Evolutionary conservation across 352 stramenopile genomes (phyloP), one percentile per base, ranked within the genome.

Genomic region (Thalassiosira hispida): DNA sequence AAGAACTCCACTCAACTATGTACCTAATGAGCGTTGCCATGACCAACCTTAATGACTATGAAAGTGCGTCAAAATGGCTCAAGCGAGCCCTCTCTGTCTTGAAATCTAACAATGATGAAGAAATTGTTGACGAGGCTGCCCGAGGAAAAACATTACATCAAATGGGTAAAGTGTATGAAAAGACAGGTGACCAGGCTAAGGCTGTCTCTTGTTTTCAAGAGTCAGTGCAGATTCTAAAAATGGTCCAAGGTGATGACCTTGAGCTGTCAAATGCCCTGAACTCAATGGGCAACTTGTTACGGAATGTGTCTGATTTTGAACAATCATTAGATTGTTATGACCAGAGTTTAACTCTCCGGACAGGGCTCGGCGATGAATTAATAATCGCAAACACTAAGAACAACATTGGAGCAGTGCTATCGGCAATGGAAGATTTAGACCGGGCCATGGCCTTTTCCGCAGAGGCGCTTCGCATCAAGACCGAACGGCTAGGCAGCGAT

Each of bases 361-460:
- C 25, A 27, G 35, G 51, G n/a, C 40, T 79, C 64, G 76, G 80
- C 51, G 84, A 90, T 49, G 46, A 87, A 47, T 35, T 85, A 18
- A 74, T 79, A 46, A 71, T 87, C 61, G 80, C 81, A 16, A 88
- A 83, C 63, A 85, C 78, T 3, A 90, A 88, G 69, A 88, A 87
- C 53, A 85, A 86, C 44, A 90, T 90, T 52, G 84, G 80, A 18
- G 59, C 79, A 20, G 69, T 70, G 11, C 69, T 90, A n/a, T 76
- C 62, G n/a, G 55, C 59, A 16, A 62, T 75, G 25, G 68, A 79
- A 22, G 52, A 82, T 52, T 68, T 78, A 9, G 72, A 86, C 55
- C 73, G 70, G 53, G 81, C 84, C 2, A 81, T 84, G 56, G 61
- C 66, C 16, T 88, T 88, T 83, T 83, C 72, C 44, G 77, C 81